Conservation (phyloP, 164 flowering plant genomes). For the Pachysandra terminalis region DNA sequence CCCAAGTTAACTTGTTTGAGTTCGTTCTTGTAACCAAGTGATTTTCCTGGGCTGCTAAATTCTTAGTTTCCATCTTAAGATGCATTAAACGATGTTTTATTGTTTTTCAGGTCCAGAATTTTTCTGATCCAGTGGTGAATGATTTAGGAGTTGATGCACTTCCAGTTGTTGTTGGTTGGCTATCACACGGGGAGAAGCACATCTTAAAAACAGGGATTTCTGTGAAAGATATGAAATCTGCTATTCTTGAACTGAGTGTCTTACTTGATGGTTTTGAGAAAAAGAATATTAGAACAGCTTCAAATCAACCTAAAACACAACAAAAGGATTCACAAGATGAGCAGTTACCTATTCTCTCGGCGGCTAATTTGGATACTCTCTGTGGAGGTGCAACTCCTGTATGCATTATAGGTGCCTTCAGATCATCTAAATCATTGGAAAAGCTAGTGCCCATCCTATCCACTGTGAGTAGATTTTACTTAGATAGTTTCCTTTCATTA, state of each 20-base stretch:
- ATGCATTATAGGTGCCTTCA: conserved; percentile 81
- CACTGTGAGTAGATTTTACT: conserved; percentile 39
- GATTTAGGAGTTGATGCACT: conserved; percentile 66
- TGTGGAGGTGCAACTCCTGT: conserved; percentile 73
- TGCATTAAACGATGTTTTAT: not conserved
- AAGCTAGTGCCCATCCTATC: conserved; percentile 58
- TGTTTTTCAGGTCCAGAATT: conserved; percentile 54
- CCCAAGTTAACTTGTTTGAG: too few relatives aligned
- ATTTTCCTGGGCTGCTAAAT: not conserved
- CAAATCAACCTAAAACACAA: conserved; percentile 31
- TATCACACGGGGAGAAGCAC: conserved; percentile 76
- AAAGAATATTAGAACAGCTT: conserved; percentile 54
- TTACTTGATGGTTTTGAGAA: conserved; percentile 69
- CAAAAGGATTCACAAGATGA: conserved; percentile 32
- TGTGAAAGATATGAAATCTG: conserved; percentile 75
- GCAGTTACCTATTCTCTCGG: conserved; percentile 44
- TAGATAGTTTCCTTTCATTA: not conserved
- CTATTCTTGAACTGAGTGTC: conserved; percentile 55
- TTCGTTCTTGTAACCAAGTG: not conserved
- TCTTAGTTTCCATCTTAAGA: not conserved
- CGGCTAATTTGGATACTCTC: conserved; percentile 45
- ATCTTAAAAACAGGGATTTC: conserved; percentile 62
- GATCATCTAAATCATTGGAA: conserved; percentile 60
- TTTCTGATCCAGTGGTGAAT: conserved; percentile 53
- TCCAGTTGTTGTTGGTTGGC: conserved; percentile 88